phyloP scores from a whole-genome alignment of 768 basidiomycete species.

The Grammothele lineata region DNA sequence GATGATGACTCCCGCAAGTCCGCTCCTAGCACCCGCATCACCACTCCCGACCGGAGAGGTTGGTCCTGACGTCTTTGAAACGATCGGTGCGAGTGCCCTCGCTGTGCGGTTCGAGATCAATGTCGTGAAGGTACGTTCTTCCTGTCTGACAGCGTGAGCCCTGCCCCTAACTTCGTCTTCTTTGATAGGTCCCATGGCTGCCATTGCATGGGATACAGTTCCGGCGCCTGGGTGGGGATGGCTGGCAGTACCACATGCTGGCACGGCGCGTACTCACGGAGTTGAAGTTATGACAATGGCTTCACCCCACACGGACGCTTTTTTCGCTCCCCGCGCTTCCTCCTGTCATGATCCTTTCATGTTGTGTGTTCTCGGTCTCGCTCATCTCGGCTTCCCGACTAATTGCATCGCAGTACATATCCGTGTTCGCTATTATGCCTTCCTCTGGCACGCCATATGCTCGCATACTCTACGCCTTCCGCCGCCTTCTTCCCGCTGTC shows the following conservation, averaged over 20 bases:
- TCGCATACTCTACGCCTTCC: conserved; percentile 4
- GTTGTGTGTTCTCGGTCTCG: neutral
- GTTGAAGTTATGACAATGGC: conserved; percentile 60
- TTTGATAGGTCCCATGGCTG: conserved; percentile 78
- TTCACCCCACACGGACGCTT: neutral
- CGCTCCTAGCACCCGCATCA: conserved; percentile 31
- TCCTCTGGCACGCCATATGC: neutral
- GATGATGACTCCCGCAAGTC: conserved; percentile 35
- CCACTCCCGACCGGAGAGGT: conserved; percentile 65
- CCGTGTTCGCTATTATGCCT: neutral
- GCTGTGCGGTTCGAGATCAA: conserved; percentile 96
- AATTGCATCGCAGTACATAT: conserved; percentile 13
- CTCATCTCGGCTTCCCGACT: neutral
- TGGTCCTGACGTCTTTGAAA: conserved; percentile 66
- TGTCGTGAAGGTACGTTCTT: conserved; percentile 81
- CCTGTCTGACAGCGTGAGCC: neutral
- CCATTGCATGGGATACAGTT: conserved; percentile 96
- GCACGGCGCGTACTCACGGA: conserved; percentile 85
- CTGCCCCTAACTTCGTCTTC: conserved; percentile 4
- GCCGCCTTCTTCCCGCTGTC: neutral
- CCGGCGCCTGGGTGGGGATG: conserved; percentile 83
- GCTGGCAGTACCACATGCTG: conserved; percentile 98
- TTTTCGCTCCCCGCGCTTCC: too few relatives aligned
- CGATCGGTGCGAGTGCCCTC: conserved; percentile 68
- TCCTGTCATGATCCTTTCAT: too few relatives aligned